A percentile compares a stretch with the other conserved stretches of the same genome.
phyloP scores from a whole-genome alignment of 2,329 filamentous ascomycete genomes.

The Diaporthe citriasiana region DNA sequence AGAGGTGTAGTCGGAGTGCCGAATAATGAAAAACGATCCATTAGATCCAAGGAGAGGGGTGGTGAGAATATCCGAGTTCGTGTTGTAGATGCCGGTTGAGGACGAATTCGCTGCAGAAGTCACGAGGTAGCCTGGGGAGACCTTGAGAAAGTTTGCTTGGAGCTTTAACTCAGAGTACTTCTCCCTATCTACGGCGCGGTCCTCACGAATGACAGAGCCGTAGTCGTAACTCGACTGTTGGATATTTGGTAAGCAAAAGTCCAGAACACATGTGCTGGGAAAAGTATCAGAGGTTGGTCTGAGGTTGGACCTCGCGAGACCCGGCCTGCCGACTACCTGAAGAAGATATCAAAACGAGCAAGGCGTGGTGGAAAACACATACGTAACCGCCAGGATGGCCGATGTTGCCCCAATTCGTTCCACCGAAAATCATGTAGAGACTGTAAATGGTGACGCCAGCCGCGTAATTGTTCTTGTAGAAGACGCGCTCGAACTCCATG shows the following conservation, averaged over 20 bases:
- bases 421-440: constrained; percentile 77
- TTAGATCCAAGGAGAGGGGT: constrained; percentile 72
- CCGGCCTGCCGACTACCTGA: too few relatives aligned
- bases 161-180: constrained; percentile 88
- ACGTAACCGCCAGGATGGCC: constrained; percentile 75
- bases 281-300: neutral
- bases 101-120: constrained; percentile 65
- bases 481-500: constrained; percentile 81
- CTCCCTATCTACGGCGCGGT: constrained; percentile 76
- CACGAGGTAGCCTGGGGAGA: constrained; percentile 77
- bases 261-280: neutral
- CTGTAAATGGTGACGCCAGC: constrained; percentile 78
- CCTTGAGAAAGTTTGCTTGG: constrained; percentile 80
- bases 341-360: neutral
- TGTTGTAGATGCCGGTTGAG: constrained; percentile 65
- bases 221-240: constrained; percentile 67
- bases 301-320: neutral
- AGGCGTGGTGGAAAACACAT: neutral
- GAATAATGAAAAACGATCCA: constrained; percentile 74
- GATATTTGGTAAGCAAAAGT: neutral
- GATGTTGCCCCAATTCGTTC: constrained; percentile 88
- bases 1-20: constrained; percentile 75
- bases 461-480: constrained; percentile 82
- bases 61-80: constrained; percentile 69
- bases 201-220: constrained; percentile 55